Evolutionary conservation across 805 yeast species (phyloP), one percentile per base, ranked within the genome.

Genomic region (Starmerella tilneyi): DNA sequence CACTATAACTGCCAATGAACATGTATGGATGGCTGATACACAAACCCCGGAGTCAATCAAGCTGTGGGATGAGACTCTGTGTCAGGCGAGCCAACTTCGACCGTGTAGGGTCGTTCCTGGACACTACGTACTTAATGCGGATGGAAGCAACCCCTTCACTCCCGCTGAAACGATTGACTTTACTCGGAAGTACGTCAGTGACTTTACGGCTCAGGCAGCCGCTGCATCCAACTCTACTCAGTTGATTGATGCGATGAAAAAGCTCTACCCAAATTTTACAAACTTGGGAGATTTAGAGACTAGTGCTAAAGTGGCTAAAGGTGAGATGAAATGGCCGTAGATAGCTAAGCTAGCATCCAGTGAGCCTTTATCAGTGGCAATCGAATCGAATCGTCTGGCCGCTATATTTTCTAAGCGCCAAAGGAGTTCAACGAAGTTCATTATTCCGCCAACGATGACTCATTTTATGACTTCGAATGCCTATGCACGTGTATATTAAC

Each of bases 21-120:
- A 36, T 12, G 40, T 36, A n/a, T 36, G 40, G 40, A 36, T 36
- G 29, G 40, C 40, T 5, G 40, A 36, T n/a, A 36, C 40, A 5
- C 40, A 36, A 12, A 36, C 40, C 2, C 29, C 40, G n/a, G 21
- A 23, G 40, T 36, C 40, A 3, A 36, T 36, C 17, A 17, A 36
- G 7, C 30, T 36, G 22, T 36, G 40, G 40, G 21, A 23, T 9
- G 19, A 36, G 21, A 36, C 40, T 4, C 26, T 36, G 9, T 7
- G 17, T 17, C 22, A 20, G 13, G 24, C 24, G 15, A 8, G 8
- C n/a, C 8, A 36, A 3, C 16, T 36, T 15, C 22, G 16, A 12
- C 40, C 40, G 5, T 16, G 21, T 15, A 28, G 24, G 29, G 40
- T 36, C 9, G 24, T 36, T 17, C 40, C 40, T 15, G 40, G 28